Conservation (phyloP, 495 filamentous ascomycete species). For the Lepraria neglecta region DNA sequence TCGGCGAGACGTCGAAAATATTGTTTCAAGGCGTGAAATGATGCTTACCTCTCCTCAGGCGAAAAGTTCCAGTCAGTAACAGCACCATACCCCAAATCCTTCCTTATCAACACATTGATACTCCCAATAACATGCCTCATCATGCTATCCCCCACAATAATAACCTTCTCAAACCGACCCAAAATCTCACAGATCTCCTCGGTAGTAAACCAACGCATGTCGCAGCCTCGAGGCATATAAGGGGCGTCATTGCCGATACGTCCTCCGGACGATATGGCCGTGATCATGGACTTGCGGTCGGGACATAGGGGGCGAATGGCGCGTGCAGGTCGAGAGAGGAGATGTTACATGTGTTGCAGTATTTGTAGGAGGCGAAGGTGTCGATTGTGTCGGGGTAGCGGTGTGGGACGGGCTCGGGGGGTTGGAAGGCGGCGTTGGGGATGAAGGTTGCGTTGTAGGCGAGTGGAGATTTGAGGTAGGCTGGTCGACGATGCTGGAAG, state of each 20-base stretch:
- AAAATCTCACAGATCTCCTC: slow-evolving; percentile 46
- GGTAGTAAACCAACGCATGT: slow-evolving; percentile 48
- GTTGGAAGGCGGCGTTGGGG: slow-evolving; percentile 35
- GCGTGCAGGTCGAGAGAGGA: slow-evolving; percentile 45
- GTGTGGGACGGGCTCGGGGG: slow-evolving; percentile 33
- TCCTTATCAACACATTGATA: slow-evolving; percentile 45
- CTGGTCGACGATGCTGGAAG: slow-evolving; percentile 23
- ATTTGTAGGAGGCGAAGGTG: slow-evolving; percentile 38
- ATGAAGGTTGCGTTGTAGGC: slow-evolving; percentile 27
- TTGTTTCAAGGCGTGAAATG: too few species aligned
- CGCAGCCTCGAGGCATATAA: slow-evolving; percentile 44
- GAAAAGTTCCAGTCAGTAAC: slow-evolving; percentile 51
- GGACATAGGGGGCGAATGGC: slow-evolving; percentile 39
- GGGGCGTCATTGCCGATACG: slow-evolving; percentile 45
- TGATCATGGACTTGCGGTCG: slow-evolving; percentile 38
- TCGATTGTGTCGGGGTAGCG: slow-evolving; percentile 36
- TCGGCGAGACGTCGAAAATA: background rate
- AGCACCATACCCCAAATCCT: slow-evolving; percentile 48
- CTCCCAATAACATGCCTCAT: slow-evolving; percentile 48
- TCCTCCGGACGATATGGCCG: slow-evolving; percentile 47
- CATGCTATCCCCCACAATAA: slow-evolving; percentile 49
- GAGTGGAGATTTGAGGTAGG: slow-evolving; percentile 22
- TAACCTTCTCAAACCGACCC: slow-evolving; percentile 43
- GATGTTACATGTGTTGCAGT: slow-evolving; percentile 40
- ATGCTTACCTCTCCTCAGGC: slow-evolving; percentile 40